phyloP scores from a whole-genome alignment of 2,329 filamentous ascomycete species.

The Cercospora berteroae region DNA sequence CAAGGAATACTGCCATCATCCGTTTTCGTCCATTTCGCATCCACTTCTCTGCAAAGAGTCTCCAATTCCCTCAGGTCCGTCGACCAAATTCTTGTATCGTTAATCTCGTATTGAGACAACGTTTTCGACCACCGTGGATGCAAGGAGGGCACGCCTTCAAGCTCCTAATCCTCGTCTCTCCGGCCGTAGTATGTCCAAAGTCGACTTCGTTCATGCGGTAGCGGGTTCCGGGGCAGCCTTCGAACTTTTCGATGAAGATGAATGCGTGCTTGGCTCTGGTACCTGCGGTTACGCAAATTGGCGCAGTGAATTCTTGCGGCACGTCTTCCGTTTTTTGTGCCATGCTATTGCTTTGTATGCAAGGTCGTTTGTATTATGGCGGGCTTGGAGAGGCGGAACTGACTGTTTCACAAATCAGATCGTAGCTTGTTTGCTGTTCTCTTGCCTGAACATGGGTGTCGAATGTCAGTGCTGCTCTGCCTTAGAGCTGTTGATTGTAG shows the following conservation, averaged over 20 bases:
- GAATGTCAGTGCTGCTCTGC: background rate
- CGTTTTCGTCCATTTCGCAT: background rate
- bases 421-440: background rate
- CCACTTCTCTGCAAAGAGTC: background rate
- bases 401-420: background rate
- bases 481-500: background rate
- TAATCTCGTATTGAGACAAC: background rate
- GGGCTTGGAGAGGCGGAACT: background rate
- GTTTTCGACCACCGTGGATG: background rate
- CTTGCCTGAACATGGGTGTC: background rate
- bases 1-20: background rate
- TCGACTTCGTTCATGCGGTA: background rate
- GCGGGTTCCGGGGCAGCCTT: background rate
- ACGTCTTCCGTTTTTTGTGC: background rate
- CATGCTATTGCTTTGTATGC: background rate
- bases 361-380: background rate
- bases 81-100: background rate
- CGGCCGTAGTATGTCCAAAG: background rate
- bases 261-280: background rate
- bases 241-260: background rate
- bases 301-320: background rate
- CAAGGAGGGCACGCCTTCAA: background rate
- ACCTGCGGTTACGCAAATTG: background rate
- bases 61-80: background rate
- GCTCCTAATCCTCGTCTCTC: background rate